A percentile compares a stretch with the other conserved stretches of the same genome.
Evolutionary conservation across 352 stramenopile genomes (phyloP).

Genomic region (Phytophthora rubi): DNA sequence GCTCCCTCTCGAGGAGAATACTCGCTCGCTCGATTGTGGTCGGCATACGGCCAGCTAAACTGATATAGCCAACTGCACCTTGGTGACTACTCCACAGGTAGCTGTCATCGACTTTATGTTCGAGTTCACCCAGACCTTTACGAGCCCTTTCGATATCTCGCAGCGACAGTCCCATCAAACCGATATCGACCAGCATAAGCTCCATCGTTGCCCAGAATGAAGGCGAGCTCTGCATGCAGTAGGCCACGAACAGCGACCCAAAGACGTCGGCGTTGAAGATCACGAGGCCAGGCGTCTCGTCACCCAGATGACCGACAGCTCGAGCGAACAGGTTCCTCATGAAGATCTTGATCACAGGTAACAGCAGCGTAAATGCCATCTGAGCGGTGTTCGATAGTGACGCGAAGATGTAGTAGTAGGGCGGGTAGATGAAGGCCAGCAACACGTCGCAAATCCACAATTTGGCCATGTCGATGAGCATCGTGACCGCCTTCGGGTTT

Average conservation of each 20-base stretch:
- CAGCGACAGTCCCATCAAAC: constrained; percentile 1
- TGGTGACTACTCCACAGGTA: background rate
- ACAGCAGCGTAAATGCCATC: background rate
- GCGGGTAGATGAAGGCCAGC: background rate
- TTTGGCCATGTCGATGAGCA: background rate
- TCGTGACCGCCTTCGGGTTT: background rate
- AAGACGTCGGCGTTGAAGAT: constrained; percentile 1
- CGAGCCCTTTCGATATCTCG: constrained; percentile 7
- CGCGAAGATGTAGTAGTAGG: background rate
- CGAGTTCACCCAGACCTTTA: background rate
- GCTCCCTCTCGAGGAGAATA: background rate
- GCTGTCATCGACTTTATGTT: background rate
- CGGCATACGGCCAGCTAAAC: background rate
- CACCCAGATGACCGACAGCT: background rate
- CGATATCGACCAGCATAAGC: constrained; percentile 19
- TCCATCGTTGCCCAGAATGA: constrained; percentile 1
- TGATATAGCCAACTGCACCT: background rate
- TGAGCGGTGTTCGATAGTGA: background rate
- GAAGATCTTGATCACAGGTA: constrained; percentile 1
- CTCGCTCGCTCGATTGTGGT: background rate
- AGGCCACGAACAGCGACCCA: constrained; percentile 1
- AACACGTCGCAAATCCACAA: constrained; percentile 1
- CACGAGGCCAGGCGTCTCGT: background rate
- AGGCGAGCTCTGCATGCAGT: constrained; percentile 6
- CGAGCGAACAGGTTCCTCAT: background rate